Evolutionary conservation across 805 yeast species (phyloP).

Genomic region (Kodamaea neixiangensis): DNA sequence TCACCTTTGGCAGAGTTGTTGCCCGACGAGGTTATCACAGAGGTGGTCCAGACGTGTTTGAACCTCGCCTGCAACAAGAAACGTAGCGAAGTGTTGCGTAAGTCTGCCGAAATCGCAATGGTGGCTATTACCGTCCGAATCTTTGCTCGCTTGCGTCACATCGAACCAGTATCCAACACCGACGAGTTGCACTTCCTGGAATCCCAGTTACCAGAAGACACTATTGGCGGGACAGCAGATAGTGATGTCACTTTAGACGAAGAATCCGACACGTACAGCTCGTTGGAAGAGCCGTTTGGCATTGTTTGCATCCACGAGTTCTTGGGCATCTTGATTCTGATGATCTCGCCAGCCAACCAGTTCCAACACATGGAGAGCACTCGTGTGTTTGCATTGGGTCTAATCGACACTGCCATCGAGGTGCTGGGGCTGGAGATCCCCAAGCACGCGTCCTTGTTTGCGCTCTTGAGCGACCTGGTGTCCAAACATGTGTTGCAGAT

Average conservation of each 20-base stretch:
- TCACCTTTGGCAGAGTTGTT: slow-evolving; percentile 67
- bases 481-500: slow-evolving; percentile 83
- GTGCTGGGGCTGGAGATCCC: slow-evolving; percentile 67
- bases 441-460: slow-evolving; percentile 63
- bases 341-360: slow-evolving; percentile 80
- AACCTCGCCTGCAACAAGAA: slow-evolving; percentile 90
- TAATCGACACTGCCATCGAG: slow-evolving; percentile 79
- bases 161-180: slow-evolving; percentile 45
- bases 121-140: slow-evolving; percentile 66
- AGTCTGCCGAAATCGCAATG: slow-evolving; percentile 85
- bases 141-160: slow-evolving; percentile 57
- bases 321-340: slow-evolving; percentile 70
- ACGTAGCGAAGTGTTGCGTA: slow-evolving; percentile 84
- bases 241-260: background rate
- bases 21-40: slow-evolving; percentile 81
- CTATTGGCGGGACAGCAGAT: slow-evolving; percentile 50
- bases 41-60: slow-evolving; percentile 87
- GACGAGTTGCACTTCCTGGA: slow-evolving; percentile 50
- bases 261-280: slow-evolving; percentile 16
- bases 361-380: slow-evolving; percentile 86
- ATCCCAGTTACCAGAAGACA: slow-evolving; percentile 57
- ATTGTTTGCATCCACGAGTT: slow-evolving; percentile 75
- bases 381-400: slow-evolving; percentile 75
- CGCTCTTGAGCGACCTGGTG: slow-evolving; percentile 73
- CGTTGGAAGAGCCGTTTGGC: slow-evolving; percentile 54